These are phyloP conservation scores for Aegilops umbellulata DNA, from an alignment of 176 grass and related monocot species.

Conservation along the genomic window DNA sequence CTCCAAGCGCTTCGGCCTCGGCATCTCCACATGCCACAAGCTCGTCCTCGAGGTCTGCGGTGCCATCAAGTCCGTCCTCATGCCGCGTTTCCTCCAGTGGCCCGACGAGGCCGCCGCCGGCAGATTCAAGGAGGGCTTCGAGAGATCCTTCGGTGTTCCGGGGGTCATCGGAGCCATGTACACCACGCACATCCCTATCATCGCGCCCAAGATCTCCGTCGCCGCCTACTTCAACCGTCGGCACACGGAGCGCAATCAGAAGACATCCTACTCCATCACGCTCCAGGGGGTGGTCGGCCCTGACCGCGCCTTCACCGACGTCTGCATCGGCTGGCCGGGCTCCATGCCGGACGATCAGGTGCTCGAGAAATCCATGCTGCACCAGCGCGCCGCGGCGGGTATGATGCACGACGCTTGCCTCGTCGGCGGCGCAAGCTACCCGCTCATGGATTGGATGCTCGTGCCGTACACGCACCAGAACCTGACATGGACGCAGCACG, in stretches of 20 bases:
- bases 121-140: constrained; percentile 49
- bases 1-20: constrained; percentile 93
- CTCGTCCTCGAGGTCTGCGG: constrained; percentile 89
- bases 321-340: constrained; percentile 93
- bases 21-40: constrained; percentile 99
- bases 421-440: constrained; percentile 73
- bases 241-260: constrained; percentile 97
- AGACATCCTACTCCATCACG: constrained; percentile 97
- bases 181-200: constrained; percentile 95
- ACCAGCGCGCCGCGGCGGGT: constrained; percentile 75
- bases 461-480: constrained; percentile 95
- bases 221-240: constrained; percentile 92
- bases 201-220: constrained; percentile 91
- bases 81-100: constrained; percentile 94
- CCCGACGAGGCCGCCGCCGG: constrained; percentile 38
- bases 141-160: constrained; percentile 45
- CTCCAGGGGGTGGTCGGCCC: constrained; percentile 81
- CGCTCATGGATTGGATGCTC: constrained; percentile 89
- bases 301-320: constrained; percentile 82
- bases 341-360: constrained; percentile 97
- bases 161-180: constrained; percentile 81
- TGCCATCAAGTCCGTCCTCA: constrained; percentile 81
- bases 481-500: constrained; percentile 93
- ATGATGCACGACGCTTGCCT: constrained; percentile 75
- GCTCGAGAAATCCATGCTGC: constrained; percentile 81